phyloP scores from a whole-genome alignment of 805 yeast species.

The Nakazawaea pomicola region DNA sequence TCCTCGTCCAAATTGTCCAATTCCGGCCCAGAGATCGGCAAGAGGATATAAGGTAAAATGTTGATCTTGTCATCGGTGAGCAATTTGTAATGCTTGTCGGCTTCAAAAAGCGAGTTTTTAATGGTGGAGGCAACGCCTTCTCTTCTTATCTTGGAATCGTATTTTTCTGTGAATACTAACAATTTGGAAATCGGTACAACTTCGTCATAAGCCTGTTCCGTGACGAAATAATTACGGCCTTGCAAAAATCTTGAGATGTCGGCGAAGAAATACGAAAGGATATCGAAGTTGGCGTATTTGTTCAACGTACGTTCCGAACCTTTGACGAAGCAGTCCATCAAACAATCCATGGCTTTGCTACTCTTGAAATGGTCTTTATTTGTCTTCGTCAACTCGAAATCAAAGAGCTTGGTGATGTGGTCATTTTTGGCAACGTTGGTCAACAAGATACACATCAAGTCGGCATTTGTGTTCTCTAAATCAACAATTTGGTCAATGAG shows the following conservation, averaged over 20 bases:
- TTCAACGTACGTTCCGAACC: conserved; percentile 72
- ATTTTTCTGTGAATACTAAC: conserved; percentile 76
- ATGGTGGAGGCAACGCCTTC: conserved; percentile 92
- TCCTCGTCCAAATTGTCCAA: conserved; percentile 70
- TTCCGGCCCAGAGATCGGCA: conserved; percentile 77
- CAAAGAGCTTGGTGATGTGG: conserved; percentile 48
- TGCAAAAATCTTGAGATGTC: conserved; percentile 73
- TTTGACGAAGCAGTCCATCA: conserved; percentile 85
- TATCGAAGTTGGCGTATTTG: conserved; percentile 71
- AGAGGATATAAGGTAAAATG: conserved; percentile 71
- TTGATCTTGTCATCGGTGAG: conserved; percentile 61
- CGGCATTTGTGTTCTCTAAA: conserved; percentile 62
- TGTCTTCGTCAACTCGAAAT: conserved; percentile 27
- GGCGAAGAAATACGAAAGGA: conserved; percentile 82
- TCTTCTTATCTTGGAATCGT: conserved; percentile 73
- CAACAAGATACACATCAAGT: conserved; percentile 75
- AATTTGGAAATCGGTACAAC: conserved; percentile 80
- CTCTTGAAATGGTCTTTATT: conserved; percentile 53
- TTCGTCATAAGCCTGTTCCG: conserved; percentile 65
- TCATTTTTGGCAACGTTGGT: conserved; percentile 84
- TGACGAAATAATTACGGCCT: conserved; percentile 76
- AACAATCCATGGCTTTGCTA: conserved; percentile 60
- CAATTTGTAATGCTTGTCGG: conserved; percentile 57
- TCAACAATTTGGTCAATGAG: conserved; percentile 47
- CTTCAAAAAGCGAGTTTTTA: conserved; percentile 82